Conservation (phyloP, 106 monocot species). For the Triglochin maritima region DNA sequence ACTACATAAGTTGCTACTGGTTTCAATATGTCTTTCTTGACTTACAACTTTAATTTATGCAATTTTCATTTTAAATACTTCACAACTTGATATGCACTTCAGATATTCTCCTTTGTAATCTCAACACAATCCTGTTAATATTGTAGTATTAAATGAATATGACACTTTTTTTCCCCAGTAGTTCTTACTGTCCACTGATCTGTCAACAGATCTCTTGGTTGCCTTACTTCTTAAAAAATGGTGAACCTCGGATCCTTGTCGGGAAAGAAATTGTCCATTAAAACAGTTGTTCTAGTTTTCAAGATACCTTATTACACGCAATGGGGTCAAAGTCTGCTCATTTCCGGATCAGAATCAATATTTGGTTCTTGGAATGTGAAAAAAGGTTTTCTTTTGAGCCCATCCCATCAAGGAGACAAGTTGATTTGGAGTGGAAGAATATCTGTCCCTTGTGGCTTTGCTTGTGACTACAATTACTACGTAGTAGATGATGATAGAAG, state of each 20-base stretch:
- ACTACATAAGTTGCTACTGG: no score
- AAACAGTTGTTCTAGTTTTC: slow-evolving; percentile 48
- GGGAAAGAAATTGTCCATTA: slow-evolving; percentile 27
- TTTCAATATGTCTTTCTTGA: no score
- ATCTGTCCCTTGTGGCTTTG: slow-evolving; percentile 42
- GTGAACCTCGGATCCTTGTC: neutral
- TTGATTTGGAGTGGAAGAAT: slow-evolving; percentile 70
- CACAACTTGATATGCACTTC: no score
- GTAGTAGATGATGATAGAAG: slow-evolving; percentile 69
- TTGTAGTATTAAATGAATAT: no score
- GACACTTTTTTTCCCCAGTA: no score
- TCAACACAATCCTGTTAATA: no score
- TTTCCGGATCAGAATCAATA: slow-evolving; percentile 56
- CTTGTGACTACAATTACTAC: slow-evolving; percentile 67
- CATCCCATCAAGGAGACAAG: slow-evolving; percentile 59
- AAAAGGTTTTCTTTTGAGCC: slow-evolving; percentile 43
- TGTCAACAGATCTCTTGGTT: no score
- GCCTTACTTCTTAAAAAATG: neutral
- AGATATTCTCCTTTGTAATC: no score
- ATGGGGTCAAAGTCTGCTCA: slow-evolving; percentile 77
- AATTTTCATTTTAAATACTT: no score
- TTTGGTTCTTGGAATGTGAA: slow-evolving; percentile 79
- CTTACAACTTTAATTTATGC: no score
- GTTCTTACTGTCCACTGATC: no score
- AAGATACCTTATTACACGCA: slow-evolving; percentile 73